A percentile compares a stretch with the other conserved stretches of the same genome.
phyloP scores from a whole-genome alignment of 441 rosid genomes.

The Euphorbia corollata region DNA sequence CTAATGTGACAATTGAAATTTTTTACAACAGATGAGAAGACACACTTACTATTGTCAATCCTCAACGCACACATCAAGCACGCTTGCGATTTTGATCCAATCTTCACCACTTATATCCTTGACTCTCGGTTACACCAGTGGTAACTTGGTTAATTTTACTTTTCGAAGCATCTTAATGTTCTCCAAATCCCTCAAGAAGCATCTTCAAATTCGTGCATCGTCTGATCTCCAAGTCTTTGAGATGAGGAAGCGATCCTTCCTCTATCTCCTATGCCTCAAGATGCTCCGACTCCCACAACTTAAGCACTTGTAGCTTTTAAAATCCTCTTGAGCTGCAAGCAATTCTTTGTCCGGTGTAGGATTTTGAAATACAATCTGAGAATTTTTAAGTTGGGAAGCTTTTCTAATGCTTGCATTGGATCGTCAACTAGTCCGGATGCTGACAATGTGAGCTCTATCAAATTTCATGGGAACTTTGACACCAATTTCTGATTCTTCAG shows the following conservation, averaged over 20 bases:
- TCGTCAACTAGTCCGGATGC: neutral
- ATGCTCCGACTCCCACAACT: neutral
- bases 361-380: neutral
- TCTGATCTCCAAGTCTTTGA: conserved; percentile 7
- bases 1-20: too few species aligned
- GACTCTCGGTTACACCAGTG: neutral
- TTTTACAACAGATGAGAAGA: too few species aligned
- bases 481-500: neutral
- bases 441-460: conserved; percentile 5
- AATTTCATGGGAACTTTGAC: neutral
- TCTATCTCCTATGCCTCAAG: conserved; percentile 3
- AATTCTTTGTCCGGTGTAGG: neutral
- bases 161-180: neutral
- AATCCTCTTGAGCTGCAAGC: neutral
- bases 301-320: neutral
- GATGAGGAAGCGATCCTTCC: neutral
- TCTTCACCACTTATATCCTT: neutral
- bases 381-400: conserved; percentile 4
- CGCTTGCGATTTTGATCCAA: neutral
- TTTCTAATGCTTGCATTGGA: neutral
- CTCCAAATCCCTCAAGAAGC: neutral
- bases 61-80: neutral
- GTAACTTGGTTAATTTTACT: neutral
- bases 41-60: neutral
- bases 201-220: neutral